phyloP scores from a whole-genome alignment of 176 grass and related monocot genomes.

The Cenchrus fungigraminus region DNA sequence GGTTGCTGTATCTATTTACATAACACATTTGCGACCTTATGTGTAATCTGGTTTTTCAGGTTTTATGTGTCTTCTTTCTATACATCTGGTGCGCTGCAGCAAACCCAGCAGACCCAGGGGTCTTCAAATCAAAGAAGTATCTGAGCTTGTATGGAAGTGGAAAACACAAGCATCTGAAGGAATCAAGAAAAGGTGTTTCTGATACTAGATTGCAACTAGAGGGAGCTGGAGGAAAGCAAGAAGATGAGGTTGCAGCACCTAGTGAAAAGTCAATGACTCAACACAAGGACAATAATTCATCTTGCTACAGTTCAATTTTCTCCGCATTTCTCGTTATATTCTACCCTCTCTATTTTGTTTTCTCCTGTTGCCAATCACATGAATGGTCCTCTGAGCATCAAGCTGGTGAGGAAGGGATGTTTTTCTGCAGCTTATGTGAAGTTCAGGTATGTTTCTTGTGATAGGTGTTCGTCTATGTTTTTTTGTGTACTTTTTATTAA shows the following conservation, averaged over 20 bases:
- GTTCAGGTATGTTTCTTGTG: constrained; percentile 69
- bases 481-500: constrained; percentile 16
- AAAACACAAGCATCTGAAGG: constrained; percentile 43
- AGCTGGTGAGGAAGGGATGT: constrained; percentile 87
- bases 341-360: constrained; percentile 64
- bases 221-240: constrained; percentile 48
- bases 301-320: constrained; percentile 51
- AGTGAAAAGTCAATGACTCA: constrained; percentile 50
- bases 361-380: constrained; percentile 69
- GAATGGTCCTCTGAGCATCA: constrained; percentile 85
- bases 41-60: constrained; percentile 48
- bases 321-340: constrained; percentile 62
- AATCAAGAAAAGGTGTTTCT: constrained; percentile 45
- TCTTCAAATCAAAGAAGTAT: constrained; percentile 97
- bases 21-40: constrained; percentile 18
- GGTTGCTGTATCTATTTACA: constrained; percentile 4
- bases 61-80: constrained; percentile 87
- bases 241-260: constrained; percentile 21
- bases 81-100: constrained; percentile 95
- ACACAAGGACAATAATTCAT: constrained; percentile 55
- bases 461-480: constrained; percentile 2
- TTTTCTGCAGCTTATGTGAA: constrained; percentile 98
- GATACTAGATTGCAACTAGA: constrained; percentile 43
- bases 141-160: constrained; percentile 60
- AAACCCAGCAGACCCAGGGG: constrained; percentile 84